A percentile compares a stretch with the other conserved stretches of the same genome.
Evolutionary conservation across 2,329 filamentous ascomycete species (phyloP).

Genomic region (Calonectria hongkongensis): DNA sequence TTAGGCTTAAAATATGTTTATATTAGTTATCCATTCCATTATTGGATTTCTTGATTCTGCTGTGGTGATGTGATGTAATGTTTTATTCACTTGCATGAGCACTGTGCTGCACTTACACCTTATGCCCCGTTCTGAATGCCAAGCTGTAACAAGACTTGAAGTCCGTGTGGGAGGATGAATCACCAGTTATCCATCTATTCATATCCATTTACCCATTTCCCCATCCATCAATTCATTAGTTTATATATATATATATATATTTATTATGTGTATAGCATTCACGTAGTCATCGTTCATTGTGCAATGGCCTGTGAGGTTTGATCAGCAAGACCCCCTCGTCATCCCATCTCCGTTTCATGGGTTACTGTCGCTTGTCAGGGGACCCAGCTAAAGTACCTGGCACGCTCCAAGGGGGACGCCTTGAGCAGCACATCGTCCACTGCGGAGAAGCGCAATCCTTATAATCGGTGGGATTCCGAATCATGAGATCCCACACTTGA

Average conservation of each 20-base stretch:
- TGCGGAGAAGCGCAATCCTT: slow-evolving; percentile 7
- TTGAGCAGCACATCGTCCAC: slow-evolving; percentile 9
- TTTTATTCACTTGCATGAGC: no score
- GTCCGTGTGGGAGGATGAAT: not conserved
- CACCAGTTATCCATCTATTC: not conserved
- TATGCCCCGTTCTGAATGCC: not conserved
- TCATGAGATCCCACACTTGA: not conserved
- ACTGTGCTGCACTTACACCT: not conserved
- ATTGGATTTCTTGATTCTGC: no score
- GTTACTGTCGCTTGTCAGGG: slow-evolving; percentile 10
- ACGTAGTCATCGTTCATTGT: not conserved
- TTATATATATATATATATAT: no score
- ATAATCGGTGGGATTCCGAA: not conserved
- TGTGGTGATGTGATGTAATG: no score
- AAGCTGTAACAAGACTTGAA: not conserved
- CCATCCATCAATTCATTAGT: no score
- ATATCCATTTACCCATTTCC: not conserved
- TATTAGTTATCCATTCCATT: no score
- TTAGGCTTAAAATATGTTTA: no score
- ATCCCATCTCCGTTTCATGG: slow-evolving; percentile 23
- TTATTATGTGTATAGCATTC: not conserved
- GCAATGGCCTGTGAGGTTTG: slow-evolving; percentile 3
- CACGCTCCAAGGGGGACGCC: not conserved
- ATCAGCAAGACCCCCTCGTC: slow-evolving; percentile 30
- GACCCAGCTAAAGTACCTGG: slow-evolving; percentile 20